Conservation (phyloP, 345 rosid species). For the Rhizophora mangle region DNA sequence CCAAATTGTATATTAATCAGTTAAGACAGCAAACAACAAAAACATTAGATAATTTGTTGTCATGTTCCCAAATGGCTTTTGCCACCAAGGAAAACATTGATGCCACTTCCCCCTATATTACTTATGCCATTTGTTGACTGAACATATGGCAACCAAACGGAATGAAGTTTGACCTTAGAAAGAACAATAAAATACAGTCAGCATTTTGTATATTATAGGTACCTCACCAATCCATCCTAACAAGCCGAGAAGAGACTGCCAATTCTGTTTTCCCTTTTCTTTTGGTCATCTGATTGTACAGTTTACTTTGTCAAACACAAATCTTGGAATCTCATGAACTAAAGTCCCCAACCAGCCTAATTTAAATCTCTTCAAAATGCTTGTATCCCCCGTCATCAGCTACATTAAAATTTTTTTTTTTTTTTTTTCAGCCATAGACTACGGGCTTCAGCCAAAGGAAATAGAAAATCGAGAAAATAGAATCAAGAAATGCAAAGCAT, state of each 20-base stretch:
- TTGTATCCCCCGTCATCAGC: neutral
- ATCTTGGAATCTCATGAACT: slow-evolving; percentile 26
- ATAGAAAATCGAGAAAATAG: too few relatives aligned
- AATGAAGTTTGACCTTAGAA: neutral
- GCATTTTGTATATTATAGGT: neutral
- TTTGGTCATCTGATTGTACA: slow-evolving; percentile 6
- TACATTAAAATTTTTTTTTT: too few relatives aligned
- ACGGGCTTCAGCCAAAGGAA: too few relatives aligned
- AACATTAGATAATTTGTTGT: neutral
- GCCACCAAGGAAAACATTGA: neutral
- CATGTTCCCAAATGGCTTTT: neutral
- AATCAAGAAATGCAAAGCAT: too few relatives aligned
- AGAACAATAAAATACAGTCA: neutral
- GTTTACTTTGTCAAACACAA: slow-evolving; percentile 22
- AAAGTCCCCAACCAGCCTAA: slow-evolving; percentile 13
- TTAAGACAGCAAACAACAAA: neutral
- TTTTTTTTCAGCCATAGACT: too few relatives aligned
- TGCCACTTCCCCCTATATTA: neutral
- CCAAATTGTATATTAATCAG: neutral
- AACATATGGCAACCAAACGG: neutral
- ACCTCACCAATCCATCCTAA: neutral
- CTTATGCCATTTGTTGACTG: neutral
- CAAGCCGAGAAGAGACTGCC: neutral
- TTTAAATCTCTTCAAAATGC: slow-evolving; percentile 8
- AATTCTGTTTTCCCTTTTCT: too few relatives aligned